phyloP scores from a whole-genome alignment of 169 alveolate species.

The Babesia bovis region DNA sequence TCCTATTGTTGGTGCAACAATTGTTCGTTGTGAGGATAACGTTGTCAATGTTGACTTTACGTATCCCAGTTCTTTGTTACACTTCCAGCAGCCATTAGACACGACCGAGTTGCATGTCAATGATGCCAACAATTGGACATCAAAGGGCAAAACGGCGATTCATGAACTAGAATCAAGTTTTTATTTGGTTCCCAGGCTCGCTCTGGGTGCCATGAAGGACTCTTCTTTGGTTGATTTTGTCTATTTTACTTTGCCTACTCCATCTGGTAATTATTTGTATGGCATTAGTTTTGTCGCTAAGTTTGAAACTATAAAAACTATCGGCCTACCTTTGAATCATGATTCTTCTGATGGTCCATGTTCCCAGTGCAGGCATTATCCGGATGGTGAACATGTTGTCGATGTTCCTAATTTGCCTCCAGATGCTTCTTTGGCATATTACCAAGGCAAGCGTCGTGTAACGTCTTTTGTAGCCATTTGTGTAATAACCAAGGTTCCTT shows the following conservation, averaged over 20 bases:
- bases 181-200: constrained; percentile 46
- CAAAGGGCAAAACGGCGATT: constrained; percentile 13
- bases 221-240: constrained; percentile 45
- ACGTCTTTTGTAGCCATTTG: constrained; percentile 43
- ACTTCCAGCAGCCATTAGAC: neutral
- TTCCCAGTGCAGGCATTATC: neutral
- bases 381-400: neutral
- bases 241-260: constrained; percentile 58
- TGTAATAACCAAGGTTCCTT: constrained; percentile 55
- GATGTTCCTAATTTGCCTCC: neutral
- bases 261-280: constrained; percentile 56
- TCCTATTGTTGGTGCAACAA: constrained; percentile 33
- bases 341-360: neutral
- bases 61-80: neutral
- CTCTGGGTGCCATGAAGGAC: constrained; percentile 44
- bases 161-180: constrained; percentile 26
- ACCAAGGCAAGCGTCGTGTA: neutral
- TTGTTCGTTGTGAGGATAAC: neutral
- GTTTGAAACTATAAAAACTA: neutral
- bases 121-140: constrained; percentile 29
- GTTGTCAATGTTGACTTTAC: constrained; percentile 13
- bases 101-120: neutral
- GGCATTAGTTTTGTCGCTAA: constrained; percentile 55
- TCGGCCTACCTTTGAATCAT: neutral
- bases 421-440: neutral